A percentile compares a stretch with the other conserved stretches of the same genome.
These are phyloP conservation scores for Macadamia integrifolia DNA, from an alignment of 164 flowering plant species.

Conservation along the genomic window DNA sequence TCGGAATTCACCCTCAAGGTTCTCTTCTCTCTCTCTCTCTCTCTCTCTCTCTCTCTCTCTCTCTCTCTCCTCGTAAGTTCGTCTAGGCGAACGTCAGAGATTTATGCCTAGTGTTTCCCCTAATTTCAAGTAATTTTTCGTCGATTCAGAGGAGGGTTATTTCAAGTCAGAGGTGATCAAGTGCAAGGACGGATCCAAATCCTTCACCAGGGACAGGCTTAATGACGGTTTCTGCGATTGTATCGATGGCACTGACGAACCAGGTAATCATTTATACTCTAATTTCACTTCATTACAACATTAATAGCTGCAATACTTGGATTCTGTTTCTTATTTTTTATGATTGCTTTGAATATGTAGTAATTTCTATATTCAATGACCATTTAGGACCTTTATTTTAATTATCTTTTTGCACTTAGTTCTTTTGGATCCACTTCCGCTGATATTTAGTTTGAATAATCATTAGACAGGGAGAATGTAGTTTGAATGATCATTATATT, in stretches of 20 bases:
- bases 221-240: constrained; percentile 88
- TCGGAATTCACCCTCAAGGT: no score
- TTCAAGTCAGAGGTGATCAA: constrained; percentile 45
- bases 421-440: no score
- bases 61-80: not conserved
- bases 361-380: no score
- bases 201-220: constrained; percentile 47
- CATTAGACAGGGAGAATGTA: no score
- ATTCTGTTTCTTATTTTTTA: not conserved
- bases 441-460: no score
- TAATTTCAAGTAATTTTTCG: not conserved
- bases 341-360: no score
- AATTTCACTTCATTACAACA: not conserved
- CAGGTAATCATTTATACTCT: constrained; percentile 35
- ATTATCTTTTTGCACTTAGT: no score
- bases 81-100: not conserved
- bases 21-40: no score
- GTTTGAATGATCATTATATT: no score
- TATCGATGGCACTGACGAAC: constrained; percentile 82
- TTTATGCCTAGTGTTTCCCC: not conserved
- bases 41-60: no score
- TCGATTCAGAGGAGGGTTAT: constrained; percentile 57
- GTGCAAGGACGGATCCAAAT: constrained; percentile 74
- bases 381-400: no score
- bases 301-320: not conserved